Conservation (phyloP, 148 eudicot species). For the Rhododendron simsii region DNA sequence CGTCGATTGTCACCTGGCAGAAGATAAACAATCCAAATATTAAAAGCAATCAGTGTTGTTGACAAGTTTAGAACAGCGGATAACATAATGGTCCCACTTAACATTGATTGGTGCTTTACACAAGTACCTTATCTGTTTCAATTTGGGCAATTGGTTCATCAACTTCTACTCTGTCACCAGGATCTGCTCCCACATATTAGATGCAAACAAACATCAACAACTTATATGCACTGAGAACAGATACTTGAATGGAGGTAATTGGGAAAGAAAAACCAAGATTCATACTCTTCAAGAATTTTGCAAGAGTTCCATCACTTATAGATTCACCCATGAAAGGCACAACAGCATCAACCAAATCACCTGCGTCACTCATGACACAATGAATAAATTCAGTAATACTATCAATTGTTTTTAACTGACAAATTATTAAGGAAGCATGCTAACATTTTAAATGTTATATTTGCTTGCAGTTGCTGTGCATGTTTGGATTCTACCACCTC, state of each 20-base stretch:
- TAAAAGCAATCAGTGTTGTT: neutral
- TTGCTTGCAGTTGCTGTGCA: neutral
- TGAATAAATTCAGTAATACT: neutral
- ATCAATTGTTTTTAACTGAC: no score
- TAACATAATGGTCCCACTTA: neutral
- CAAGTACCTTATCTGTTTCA: conserved; percentile 84
- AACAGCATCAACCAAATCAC: conserved; percentile 81
- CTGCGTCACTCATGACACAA: conserved; percentile 24
- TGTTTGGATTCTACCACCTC: neutral
- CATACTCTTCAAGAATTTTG: conserved; percentile 79
- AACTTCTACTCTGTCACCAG: conserved; percentile 79
- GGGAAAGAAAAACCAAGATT: neutral
- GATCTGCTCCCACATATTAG: conserved; percentile 40
- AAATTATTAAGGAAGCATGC: neutral
- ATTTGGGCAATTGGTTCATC: conserved; percentile 94
- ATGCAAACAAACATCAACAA: neutral
- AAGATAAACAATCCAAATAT: conserved; percentile 10
- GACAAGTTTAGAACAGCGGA: neutral
- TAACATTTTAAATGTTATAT: neutral
- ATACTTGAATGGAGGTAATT: neutral
- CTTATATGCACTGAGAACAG: neutral
- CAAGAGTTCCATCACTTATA: conserved; percentile 84
- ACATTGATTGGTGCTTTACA: neutral
- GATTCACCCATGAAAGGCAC: conserved; percentile 97
- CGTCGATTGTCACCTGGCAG: conserved; percentile 78